These are phyloP conservation scores for Graphium sp. DNA, from an alignment of 2,329 filamentous ascomycete genomes.

Conservation along the genomic window DNA sequence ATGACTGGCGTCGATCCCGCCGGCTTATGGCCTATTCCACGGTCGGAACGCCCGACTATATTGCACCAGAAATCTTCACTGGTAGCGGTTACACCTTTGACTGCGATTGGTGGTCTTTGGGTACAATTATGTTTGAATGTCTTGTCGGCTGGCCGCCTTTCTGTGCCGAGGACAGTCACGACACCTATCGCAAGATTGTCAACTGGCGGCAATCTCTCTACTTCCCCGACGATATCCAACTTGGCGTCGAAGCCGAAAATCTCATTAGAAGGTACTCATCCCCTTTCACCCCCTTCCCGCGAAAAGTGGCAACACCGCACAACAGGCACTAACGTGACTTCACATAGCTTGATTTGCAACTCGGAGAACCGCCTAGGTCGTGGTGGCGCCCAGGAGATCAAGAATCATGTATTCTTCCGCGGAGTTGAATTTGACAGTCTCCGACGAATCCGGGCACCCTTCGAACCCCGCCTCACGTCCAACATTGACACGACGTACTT, in stretches of 20 bases:
- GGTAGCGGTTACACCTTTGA: constrained; percentile 91
- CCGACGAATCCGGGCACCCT: constrained; percentile 83
- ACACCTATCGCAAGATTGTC: constrained; percentile 98
- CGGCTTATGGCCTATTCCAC: constrained; percentile 96
- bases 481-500: constrained; percentile 97
- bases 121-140: constrained; percentile 99
- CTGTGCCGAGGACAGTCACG: constrained; percentile 92
- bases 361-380: constrained; percentile 81
- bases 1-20: constrained; percentile 94
- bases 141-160: constrained; percentile 97
- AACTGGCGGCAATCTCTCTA: constrained; percentile 94
- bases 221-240: constrained; percentile 87
- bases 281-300: background rate
- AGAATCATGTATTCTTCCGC: constrained; percentile 87
- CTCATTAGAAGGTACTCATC: constrained; percentile 61
- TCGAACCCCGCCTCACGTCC: constrained; percentile 83
- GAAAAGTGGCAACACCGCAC: too few relatives aligned
- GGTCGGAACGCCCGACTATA: constrained; percentile 95
- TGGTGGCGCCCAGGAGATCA: constrained; percentile 79
- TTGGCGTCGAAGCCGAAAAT: constrained; percentile 79
- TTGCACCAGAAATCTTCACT: constrained; percentile 95
- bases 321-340: too few relatives aligned
- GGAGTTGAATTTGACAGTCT: constrained; percentile 91
- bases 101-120: constrained; percentile 98
- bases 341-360: constrained; percentile 75